Base-by-base conservation (phyloP, 768 basidiomycete species). In the Butyriboletus loyo region DNA sequence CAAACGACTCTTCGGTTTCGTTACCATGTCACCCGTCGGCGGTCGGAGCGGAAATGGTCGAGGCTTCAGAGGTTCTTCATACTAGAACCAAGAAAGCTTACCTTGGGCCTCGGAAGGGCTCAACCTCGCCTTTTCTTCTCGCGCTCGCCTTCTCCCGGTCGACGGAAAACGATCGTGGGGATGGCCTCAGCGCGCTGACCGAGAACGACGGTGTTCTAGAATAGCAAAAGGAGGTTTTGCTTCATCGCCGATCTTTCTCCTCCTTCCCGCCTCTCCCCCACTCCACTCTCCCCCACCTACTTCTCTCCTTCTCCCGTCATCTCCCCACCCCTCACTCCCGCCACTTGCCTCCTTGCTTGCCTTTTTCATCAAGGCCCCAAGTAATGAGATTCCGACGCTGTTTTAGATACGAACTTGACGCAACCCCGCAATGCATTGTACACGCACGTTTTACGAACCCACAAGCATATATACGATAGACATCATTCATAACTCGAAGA, bases 1-100 rank as follows among this genome's bases (percentile, higher is more conserved):
- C 34, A 71, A 59, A 44, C 68, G 69, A 15, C 49, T 69, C 7
- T 53, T 71, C 34, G 63, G 67, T 9, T 71, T 67, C 45, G 55
- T 57, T 27, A 43, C 56, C 28, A 56, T 50, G 32, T 67, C 69
- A 6, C 65, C 69, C 42, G 58, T 59, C 5, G 37, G 45, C 17
- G 59, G 62, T 35, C 60, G 59, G 27, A 63, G 62, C 37, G 59
- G 64, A 17, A 56, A 65, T 21, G 55, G 56, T 39, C 66, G 66
- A 32, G 61, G 56, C 5, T 57, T 42, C 48, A 63, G 68, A 39
- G 63, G 68, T 0, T 52, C 65, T 3, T 55, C 62, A 0, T 68
- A 70, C 41, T 70, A 67, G 44, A 35, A 5, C 38, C 30, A 7
- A 4, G 17, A 15, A 21, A 6, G 38, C 34, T 17, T 36, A 36